These are phyloP conservation scores for Thermomyces lanuginosus DNA, from an alignment of 2,329 filamentous ascomycete species.

Conservation along the genomic window DNA sequence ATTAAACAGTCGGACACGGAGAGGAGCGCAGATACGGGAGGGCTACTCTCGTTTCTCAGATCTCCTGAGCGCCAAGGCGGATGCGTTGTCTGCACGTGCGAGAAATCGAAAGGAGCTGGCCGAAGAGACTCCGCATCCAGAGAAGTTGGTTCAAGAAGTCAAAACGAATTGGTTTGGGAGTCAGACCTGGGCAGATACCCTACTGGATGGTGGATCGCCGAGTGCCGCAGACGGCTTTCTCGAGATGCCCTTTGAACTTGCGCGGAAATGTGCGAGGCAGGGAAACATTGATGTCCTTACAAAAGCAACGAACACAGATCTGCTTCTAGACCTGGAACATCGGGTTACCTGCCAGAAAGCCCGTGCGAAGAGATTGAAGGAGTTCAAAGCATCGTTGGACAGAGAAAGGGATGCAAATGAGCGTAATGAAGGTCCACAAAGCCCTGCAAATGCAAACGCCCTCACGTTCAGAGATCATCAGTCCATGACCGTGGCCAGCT, in stretches of 20 bases:
- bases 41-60: slow-evolving; percentile 49
- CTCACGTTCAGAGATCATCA: slow-evolving; percentile 23
- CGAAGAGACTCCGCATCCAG: slow-evolving; percentile 27
- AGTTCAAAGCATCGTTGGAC: slow-evolving; percentile 36
- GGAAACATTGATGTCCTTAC: slow-evolving; percentile 33
- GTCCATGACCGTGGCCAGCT: slow-evolving; percentile 22
- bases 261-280: slow-evolving; percentile 53
- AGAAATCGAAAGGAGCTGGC: slow-evolving; percentile 11
- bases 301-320: slow-evolving; percentile 13
- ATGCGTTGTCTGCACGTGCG: slow-evolving; percentile 30
- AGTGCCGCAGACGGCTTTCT: slow-evolving; percentile 47
- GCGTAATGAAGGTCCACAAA: slow-evolving; percentile 1
- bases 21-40: slow-evolving; percentile 42
- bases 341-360: slow-evolving; percentile 51
- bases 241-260: slow-evolving; percentile 47
- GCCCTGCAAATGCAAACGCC: slow-evolving; percentile 7
- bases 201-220: slow-evolving; percentile 50
- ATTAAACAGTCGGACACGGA: slow-evolving; percentile 41
- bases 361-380: slow-evolving; percentile 57
- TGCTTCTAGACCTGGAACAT: slow-evolving; percentile 52
- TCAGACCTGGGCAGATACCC: slow-evolving; percentile 53
- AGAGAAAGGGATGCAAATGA: slow-evolving; percentile 8
- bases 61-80: slow-evolving; percentile 47
- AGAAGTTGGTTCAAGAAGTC: slow-evolving; percentile 31
- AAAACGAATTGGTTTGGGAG: slow-evolving; percentile 63